phyloP scores from a whole-genome alignment of 768 basidiomycete species.

The Cubamyces sp. region DNA sequence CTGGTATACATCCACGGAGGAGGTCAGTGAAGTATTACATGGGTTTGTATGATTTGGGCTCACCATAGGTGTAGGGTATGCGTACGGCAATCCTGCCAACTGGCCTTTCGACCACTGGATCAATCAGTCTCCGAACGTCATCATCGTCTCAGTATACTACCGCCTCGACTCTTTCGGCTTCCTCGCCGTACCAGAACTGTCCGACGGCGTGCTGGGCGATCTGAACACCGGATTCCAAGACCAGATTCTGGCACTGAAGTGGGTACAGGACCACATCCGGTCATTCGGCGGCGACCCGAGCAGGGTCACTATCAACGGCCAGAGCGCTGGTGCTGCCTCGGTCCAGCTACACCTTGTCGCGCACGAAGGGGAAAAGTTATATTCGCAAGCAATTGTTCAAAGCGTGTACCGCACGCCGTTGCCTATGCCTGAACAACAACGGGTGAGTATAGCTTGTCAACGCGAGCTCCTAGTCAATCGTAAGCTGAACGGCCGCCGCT shows the following conservation, averaged over 20 bases:
- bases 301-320: constrained; percentile 55
- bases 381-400: constrained; percentile 33
- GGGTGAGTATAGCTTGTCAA: constrained; percentile 49
- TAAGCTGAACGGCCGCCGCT: too few species aligned
- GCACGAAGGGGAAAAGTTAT: constrained; percentile 39
- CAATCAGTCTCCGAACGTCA: constrained; percentile 57
- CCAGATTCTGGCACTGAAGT: constrained; percentile 43
- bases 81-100: constrained; percentile 62
- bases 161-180: constrained; percentile 47
- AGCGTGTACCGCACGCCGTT: constrained; percentile 53
- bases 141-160: constrained; percentile 44
- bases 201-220: constrained; percentile 46
- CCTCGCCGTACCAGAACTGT: constrained; percentile 48
- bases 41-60: too few species aligned
- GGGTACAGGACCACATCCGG: constrained; percentile 56
- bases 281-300: constrained; percentile 61
- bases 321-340: constrained; percentile 55
- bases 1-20: constrained; percentile 47
- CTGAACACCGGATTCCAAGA: constrained; percentile 52
- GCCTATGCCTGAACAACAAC: constrained; percentile 53
- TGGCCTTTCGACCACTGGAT: constrained; percentile 74
- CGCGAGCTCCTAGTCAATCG: not conserved
- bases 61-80: constrained; percentile 45
- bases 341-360: constrained; percentile 38
- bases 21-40: constrained; percentile 24